Conservation (phyloP, 495 filamentous ascomycete genomes). For the Alectoria sarmentosa region DNA sequence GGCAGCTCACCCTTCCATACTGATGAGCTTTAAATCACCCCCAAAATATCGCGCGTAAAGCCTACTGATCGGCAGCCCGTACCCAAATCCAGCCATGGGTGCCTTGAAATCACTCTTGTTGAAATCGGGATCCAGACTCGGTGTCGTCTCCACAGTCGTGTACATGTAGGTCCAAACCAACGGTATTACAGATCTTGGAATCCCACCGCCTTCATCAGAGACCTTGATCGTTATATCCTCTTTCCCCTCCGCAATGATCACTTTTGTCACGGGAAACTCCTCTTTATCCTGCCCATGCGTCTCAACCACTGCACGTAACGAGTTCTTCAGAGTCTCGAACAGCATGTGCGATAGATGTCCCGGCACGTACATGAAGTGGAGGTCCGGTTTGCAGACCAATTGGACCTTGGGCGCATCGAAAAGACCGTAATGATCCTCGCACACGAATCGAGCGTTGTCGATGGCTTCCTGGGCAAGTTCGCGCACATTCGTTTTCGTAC, state of each 20-base stretch:
- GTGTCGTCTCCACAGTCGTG: slow-evolving; percentile 93
- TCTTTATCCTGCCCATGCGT: slow-evolving; percentile 91
- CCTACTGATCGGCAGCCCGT: slow-evolving; percentile 86
- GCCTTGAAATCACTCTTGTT: slow-evolving; percentile 99
- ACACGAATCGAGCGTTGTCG: slow-evolving; percentile 96
- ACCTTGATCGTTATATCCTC: slow-evolving; percentile 99
- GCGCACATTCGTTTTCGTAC: slow-evolving; percentile 94
- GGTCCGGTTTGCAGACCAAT: slow-evolving; percentile 84
- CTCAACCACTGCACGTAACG: slow-evolving; percentile 91
- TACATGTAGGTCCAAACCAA: slow-evolving; percentile 99
- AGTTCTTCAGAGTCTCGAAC: slow-evolving; percentile 98
- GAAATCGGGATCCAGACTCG: slow-evolving; percentile 91
- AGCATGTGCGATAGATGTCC: slow-evolving; percentile 98
- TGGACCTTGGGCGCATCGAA: slow-evolving; percentile 97
- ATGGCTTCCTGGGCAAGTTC: slow-evolving; percentile 96
- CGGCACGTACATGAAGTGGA: slow-evolving; percentile 99
- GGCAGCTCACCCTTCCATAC: slow-evolving; percentile 89
- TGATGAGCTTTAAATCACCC: slow-evolving; percentile 93
- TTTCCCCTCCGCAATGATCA: slow-evolving; percentile 93
- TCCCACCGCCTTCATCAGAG: slow-evolving; percentile 92
- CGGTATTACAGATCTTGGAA: slow-evolving; percentile 83
- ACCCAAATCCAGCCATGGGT: slow-evolving; percentile 97
- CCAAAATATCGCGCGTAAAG: slow-evolving; percentile 97
- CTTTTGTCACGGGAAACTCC: slow-evolving; percentile 91
- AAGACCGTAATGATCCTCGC: slow-evolving; percentile 96